These are phyloP conservation scores for Bruguiera gymnorhiza DNA, from an alignment of 345 rosid species.

Conservation along the genomic window DNA sequence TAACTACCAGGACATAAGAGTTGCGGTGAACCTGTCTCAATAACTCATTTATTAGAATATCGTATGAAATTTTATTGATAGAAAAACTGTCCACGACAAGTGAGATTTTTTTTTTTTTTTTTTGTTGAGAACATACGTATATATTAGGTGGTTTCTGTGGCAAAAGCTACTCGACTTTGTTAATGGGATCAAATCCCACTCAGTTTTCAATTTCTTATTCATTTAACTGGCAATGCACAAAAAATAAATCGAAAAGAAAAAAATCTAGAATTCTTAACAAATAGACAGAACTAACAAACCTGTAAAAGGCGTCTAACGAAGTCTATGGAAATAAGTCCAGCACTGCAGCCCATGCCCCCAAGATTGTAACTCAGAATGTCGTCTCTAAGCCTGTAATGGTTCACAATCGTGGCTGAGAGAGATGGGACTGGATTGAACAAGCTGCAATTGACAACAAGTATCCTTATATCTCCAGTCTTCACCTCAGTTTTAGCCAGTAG, in stretches of 20 bases:
- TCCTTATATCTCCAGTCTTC: slow-evolving; percentile 14
- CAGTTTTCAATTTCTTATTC: too few relatives aligned
- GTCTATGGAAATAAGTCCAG: slow-evolving; percentile 24
- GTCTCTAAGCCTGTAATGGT: slow-evolving; percentile 20
- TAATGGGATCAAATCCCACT: too few relatives aligned
- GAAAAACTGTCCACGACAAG: too few relatives aligned
- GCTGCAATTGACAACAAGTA: slow-evolving; percentile 25
- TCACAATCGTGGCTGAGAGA: slow-evolving; percentile 19
- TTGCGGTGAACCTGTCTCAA: slow-evolving; percentile 15
- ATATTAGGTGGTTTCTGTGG: too few relatives aligned
- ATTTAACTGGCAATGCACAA: too few relatives aligned
- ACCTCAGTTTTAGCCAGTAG: slow-evolving; percentile 16
- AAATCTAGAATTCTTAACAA: not conserved
- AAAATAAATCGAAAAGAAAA: not conserved
- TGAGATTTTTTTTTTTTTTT: too few relatives aligned
- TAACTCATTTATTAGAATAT: not conserved
- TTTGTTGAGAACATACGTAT: too few relatives aligned
- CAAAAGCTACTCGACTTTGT: too few relatives aligned
- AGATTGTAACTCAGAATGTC: slow-evolving; percentile 26
- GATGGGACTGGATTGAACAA: slow-evolving; percentile 29
- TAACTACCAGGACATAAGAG: slow-evolving; percentile 26
- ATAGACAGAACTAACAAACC: slow-evolving; percentile 9
- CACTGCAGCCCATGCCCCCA: slow-evolving; percentile 33
- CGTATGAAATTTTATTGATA: not conserved
- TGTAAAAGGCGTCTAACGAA: slow-evolving; percentile 9